These are phyloP conservation scores for Bauhinia variegata DNA, from an alignment of 306 rosid genomes.

Conservation along the genomic window DNA sequence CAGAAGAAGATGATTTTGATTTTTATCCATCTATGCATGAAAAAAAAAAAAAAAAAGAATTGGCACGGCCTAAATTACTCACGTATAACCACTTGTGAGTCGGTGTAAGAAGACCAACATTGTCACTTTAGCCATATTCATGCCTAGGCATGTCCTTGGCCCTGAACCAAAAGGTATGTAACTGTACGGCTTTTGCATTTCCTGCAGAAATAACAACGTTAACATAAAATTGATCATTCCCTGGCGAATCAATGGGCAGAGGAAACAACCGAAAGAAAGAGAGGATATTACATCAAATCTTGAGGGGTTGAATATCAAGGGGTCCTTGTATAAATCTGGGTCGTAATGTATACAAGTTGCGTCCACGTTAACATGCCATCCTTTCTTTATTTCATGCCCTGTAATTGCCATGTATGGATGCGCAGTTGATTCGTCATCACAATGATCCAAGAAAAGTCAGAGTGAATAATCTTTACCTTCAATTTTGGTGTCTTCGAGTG, in stretches of 20 bases:
- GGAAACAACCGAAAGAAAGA: background rate
- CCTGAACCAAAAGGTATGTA: slow-evolving; percentile 75
- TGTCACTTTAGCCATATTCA: slow-evolving; percentile 70
- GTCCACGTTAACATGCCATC: slow-evolving; percentile 78
- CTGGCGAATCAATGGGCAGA: background rate
- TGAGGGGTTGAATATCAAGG: slow-evolving; percentile 65
- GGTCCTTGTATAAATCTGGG: slow-evolving; percentile 60
- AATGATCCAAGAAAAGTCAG: background rate
- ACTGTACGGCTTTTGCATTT: slow-evolving; percentile 70
- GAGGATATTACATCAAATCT: slow-evolving; percentile 65
- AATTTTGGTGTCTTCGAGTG: slow-evolving; percentile 62
- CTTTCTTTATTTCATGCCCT: slow-evolving; percentile 68
- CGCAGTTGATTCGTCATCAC: background rate
- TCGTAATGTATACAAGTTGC: slow-evolving; percentile 68
- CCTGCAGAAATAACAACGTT: slow-evolving; percentile 45
- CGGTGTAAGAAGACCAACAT: slow-evolving; percentile 69
- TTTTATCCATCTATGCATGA: background rate
- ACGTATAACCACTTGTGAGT: slow-evolving; percentile 61
- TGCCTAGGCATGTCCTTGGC: slow-evolving; percentile 77
- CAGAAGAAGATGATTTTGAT: slow-evolving; percentile 16
- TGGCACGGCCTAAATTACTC: slow-evolving; percentile 40
- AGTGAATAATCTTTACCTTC: slow-evolving; percentile 40
- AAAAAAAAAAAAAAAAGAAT: background rate
- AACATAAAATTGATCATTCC: slow-evolving; percentile 12
- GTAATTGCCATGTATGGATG: slow-evolving; percentile 15